Evolutionary conservation across 2,329 filamentous ascomycete species (phyloP).

Genomic region (Pseudogymnoascus sp.): DNA sequence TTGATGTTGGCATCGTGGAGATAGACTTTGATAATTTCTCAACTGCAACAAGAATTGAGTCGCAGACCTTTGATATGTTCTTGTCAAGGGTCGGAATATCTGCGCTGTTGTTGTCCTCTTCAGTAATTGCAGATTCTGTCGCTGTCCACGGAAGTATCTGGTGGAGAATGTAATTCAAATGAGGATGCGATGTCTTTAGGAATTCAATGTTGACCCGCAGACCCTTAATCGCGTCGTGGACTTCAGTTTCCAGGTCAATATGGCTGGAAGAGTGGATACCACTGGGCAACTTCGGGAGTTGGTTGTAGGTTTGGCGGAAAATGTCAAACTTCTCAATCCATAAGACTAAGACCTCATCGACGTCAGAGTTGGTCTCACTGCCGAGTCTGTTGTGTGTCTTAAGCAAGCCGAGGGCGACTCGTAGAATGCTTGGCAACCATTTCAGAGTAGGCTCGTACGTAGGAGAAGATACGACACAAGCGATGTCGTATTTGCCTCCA

Average conservation of each 20-base stretch:
- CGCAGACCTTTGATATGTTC: constrained; percentile 55
- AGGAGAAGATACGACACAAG: not conserved
- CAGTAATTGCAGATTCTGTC: constrained; percentile 19
- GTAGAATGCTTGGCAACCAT: constrained; percentile 66
- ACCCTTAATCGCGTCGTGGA: constrained; percentile 16
- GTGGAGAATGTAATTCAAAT: constrained; percentile 54
- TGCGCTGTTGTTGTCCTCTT: constrained; percentile 10
- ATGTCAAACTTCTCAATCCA: constrained; percentile 43
- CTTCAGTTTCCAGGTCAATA: constrained; percentile 15
- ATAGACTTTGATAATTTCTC: constrained; percentile 59
- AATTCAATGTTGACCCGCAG: constrained; percentile 23
- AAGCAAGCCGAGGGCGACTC: constrained; percentile 53
- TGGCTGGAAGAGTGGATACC: constrained; percentile 39
- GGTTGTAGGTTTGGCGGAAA: constrained; percentile 35
- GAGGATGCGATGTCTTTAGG: constrained; percentile 36
- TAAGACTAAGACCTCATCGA: constrained; percentile 38
- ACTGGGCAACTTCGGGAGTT: constrained; percentile 41
- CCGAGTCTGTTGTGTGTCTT: constrained; percentile 60
- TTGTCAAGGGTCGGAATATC: constrained; percentile 41
- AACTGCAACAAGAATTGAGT: constrained; percentile 70
- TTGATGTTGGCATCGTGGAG: constrained; percentile 45
- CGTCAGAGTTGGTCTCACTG: constrained; percentile 22
- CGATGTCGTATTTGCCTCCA: constrained; percentile 26
- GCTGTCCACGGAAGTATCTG: constrained; percentile 61
- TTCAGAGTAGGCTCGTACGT: constrained; percentile 9